Evolutionary conservation across 1,284 basidiomycete species (phyloP), one percentile per base, ranked within the genome.

Genomic region (Cryptococcus depauperatus): DNA sequence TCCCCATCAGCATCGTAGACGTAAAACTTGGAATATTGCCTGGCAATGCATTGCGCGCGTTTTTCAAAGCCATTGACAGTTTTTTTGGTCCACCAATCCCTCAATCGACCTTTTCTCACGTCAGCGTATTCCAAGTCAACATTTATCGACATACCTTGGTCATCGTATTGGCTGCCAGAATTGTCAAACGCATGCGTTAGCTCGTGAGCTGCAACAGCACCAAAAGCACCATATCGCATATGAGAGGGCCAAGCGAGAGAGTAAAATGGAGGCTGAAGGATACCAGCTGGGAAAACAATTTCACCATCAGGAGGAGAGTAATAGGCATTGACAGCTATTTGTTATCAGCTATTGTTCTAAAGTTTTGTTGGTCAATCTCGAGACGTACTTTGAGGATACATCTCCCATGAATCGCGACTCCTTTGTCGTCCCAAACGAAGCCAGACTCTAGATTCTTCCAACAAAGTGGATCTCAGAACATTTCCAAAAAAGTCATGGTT

Each of bases 251-350:
- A 95, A 48, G 81, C 74, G 45, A 79, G 74, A 11, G 79, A 79
- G 76, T 95, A 97, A 79, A 93, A 97, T 0, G 91, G 91, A 2
- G 86, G 82, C 59, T 85, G 88, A 34, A 97, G 73, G 61, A 97
- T 92, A 32, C 93, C 93, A 13, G 93, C 93, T 4, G 93, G 92
- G 76, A 98, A 96, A 14, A 92, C 88, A 48, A 96, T 93, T 82
- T 93, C 72, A 44, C 54, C 55, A 29, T 54, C 59, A 18, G 58
- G 59, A 2, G 64, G 62, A 5, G 61, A 57, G 52, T 69, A 70
- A 51, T 71, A 71, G 4, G 70, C 69, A 45, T 71, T 71, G 23
- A 71, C 63, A 11, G 63, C 55, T 58, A 29, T 26, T 26, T 16
- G 13, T 30, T 27, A 41, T 45, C 33, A 46, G 30, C 41, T 43